Conservation (phyloP, 2,329 filamentous ascomycete species). For the Thelonectria rubi region DNA sequence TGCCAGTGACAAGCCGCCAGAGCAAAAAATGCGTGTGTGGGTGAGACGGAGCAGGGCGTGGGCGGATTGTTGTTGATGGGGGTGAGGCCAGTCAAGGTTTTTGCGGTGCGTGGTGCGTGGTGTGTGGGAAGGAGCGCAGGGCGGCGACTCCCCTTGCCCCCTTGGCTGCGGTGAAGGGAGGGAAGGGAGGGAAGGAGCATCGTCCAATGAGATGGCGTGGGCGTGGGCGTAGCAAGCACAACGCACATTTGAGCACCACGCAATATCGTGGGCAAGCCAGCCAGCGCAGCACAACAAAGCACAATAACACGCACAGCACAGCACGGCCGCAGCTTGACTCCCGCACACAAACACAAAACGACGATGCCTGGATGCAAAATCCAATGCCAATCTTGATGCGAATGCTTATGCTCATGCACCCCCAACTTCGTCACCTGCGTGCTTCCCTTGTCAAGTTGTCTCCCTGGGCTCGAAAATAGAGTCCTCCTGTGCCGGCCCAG, state of each 20-base stretch:
- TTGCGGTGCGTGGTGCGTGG: slow-evolving; percentile 5
- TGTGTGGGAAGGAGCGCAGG: slow-evolving; percentile 17
- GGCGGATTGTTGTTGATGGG: slow-evolving; percentile 29
- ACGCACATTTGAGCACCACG: slow-evolving; percentile 26
- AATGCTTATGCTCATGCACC: background rate
- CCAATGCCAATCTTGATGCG: background rate
- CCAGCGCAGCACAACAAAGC: slow-evolving; percentile 22
- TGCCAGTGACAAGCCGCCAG: slow-evolving; percentile 13
- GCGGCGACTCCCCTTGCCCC: slow-evolving; percentile 9
- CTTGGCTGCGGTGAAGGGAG: background rate
- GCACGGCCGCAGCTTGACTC: slow-evolving; percentile 7
- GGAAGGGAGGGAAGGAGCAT: slow-evolving; percentile 5
- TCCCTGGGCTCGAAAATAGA: slow-evolving; percentile 5
- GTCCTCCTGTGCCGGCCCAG: background rate
- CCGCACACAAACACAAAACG: slow-evolving; percentile 12
- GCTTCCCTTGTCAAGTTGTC: background rate
- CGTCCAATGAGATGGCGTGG: slow-evolving; percentile 8
- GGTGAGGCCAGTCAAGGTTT: slow-evolving; percentile 13
- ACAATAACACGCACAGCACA: slow-evolving; percentile 12
- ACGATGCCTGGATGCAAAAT: slow-evolving; percentile 2
- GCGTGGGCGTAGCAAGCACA: slow-evolving; percentile 19
- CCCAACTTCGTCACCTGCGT: background rate
- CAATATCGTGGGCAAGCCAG: slow-evolving; percentile 21
- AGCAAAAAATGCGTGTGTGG: slow-evolving; percentile 21
- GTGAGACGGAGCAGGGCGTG: slow-evolving; percentile 32